A percentile compares a stretch with the other conserved stretches of the same genome.
Evolutionary conservation across 306 rosid genomes (phyloP).

Genomic region (Cotoneaster glaucophyllus): DNA sequence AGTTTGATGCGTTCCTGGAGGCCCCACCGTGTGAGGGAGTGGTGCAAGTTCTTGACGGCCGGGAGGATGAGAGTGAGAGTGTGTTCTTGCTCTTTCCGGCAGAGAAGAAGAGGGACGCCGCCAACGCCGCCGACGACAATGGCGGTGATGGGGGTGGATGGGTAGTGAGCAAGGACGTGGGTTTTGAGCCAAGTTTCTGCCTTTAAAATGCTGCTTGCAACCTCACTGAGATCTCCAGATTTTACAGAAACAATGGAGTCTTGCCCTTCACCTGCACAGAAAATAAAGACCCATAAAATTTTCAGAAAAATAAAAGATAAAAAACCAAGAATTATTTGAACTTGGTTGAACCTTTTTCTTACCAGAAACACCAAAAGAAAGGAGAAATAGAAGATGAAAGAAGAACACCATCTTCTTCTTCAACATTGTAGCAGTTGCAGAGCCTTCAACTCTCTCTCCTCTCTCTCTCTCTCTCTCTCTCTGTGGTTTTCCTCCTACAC

Average conservation of each 20-base stretch:
- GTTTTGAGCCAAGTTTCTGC: constrained; percentile 78
- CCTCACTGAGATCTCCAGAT: constrained; percentile 31
- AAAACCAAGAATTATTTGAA: not conserved
- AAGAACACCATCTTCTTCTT: constrained; percentile 38
- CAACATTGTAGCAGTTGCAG: constrained; percentile 13
- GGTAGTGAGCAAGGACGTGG: constrained; percentile 60
- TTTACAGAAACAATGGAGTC: constrained; percentile 47
- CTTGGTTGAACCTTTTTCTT: constrained; percentile 12
- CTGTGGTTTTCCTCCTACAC: not conserved
- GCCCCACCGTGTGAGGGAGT: constrained; percentile 80
- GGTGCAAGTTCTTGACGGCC: constrained; percentile 56
- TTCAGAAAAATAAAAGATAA: not conserved
- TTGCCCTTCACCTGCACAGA: constrained; percentile 46
- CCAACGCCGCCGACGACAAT: constrained; percentile 35
- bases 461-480: not conserved
- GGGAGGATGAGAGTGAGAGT: constrained; percentile 29
- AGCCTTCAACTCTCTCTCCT: not conserved
- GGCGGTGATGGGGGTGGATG: constrained; percentile 56
- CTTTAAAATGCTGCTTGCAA: constrained; percentile 45
- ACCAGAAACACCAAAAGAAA: constrained; percentile 40
- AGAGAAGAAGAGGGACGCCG: constrained; percentile 14
- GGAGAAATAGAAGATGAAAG: constrained; percentile 30
- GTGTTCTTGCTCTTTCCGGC: constrained; percentile 29
- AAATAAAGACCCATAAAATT: not conserved
- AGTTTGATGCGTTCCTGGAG: constrained; percentile 65